Conservation (phyloP, 2,329 filamentous ascomycete species). For the Beauveria bassiana region DNA sequence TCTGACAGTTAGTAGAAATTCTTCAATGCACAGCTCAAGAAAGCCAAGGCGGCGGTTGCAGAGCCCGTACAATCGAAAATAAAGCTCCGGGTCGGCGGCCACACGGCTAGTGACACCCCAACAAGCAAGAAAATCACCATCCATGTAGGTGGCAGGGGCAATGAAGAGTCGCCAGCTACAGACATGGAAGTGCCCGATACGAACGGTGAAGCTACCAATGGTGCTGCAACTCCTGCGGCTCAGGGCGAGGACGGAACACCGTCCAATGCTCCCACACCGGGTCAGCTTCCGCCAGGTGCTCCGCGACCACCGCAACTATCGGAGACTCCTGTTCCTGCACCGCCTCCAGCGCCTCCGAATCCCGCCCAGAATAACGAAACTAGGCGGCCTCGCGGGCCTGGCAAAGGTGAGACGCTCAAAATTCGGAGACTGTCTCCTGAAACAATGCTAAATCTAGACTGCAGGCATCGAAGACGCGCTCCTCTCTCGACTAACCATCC, state of each 20-base stretch:
- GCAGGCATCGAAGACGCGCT: slow-evolving; percentile 53
- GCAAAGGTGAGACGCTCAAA: slow-evolving; percentile 30
- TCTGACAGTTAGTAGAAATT: slow-evolving; percentile 45
- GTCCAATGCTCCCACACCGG: background rate
- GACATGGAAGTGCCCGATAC: slow-evolving; percentile 28
- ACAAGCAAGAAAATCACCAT: slow-evolving; percentile 61
- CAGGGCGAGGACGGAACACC: background rate
- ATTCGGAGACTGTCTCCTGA: background rate
- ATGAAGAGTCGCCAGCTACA: slow-evolving; percentile 44
- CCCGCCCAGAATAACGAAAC: slow-evolving; percentile 27
- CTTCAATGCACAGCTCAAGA: slow-evolving; percentile 60
- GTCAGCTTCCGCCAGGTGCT: slow-evolving; percentile 11
- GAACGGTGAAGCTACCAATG: slow-evolving; percentile 14
- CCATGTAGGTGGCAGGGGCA: slow-evolving; percentile 55
- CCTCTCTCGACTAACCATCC: slow-evolving; percentile 57
- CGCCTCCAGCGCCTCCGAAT: slow-evolving; percentile 15
- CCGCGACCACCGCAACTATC: background rate
- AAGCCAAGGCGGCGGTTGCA: slow-evolving; percentile 63
- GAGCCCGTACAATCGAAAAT: slow-evolving; percentile 71
- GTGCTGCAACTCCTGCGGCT: background rate
- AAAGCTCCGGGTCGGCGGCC: slow-evolving; percentile 64
- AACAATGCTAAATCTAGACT: slow-evolving; percentile 20
- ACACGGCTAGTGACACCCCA: slow-evolving; percentile 34
- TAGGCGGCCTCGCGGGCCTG: slow-evolving; percentile 30
- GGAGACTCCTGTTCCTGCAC: slow-evolving; percentile 16